Base-by-base conservation (phyloP, 2,329 filamentous ascomycete species). In the Celoporthe dispersa region DNA sequence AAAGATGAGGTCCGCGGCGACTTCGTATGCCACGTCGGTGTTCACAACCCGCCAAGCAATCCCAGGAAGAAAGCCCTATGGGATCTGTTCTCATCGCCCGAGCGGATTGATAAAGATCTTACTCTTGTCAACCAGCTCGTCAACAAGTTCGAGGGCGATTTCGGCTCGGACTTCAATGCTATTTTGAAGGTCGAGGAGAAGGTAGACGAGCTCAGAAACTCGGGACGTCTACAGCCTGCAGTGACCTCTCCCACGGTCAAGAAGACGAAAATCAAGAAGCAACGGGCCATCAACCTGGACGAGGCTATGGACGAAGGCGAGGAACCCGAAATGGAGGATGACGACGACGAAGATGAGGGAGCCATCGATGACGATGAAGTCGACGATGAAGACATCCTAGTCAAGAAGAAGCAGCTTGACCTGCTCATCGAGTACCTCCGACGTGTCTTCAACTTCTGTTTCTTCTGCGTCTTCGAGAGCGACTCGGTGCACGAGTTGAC, bases 401-500 rank as follows among this genome's bases (percentile, higher is more conserved):
- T 91, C 55, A 96, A 97, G 85, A 98, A 98, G 87, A 98, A 99
- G 85, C 94, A 96, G 77, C 88, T 99, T 64, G 96, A 99, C 81
- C 85, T 99, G 48, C 87, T 97, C 80, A 96, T 98, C 67, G 96
- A 99, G 82, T 99, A 99, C 79, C 87, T 99, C 71, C 94, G 96
- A 66, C 91, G 96, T 22, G 96, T 99, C 66, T 97, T 97, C 86
- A 98, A 96, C 82, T 98, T 99, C 83, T 99, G 96, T 84, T 98
- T 99, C 85, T 99, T 98, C 84, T 99, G 96, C 79, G 97, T 99
- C 6, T 98, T 99, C 75, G 96, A 99, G 81, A 96, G 94, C 77
- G 96, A 99, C 80, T 98, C 95, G 0, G 91, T 98, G 31, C 96
- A 99, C 77, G 96, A 99, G 81, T 85, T 99, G 74, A 94, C 93